Percentiles rank a stretch among this genome's conserved stretches.
Evolutionary conservation across 2,329 filamentous ascomycete genomes (phyloP).

Genomic region (Colletotrichum magnum): DNA sequence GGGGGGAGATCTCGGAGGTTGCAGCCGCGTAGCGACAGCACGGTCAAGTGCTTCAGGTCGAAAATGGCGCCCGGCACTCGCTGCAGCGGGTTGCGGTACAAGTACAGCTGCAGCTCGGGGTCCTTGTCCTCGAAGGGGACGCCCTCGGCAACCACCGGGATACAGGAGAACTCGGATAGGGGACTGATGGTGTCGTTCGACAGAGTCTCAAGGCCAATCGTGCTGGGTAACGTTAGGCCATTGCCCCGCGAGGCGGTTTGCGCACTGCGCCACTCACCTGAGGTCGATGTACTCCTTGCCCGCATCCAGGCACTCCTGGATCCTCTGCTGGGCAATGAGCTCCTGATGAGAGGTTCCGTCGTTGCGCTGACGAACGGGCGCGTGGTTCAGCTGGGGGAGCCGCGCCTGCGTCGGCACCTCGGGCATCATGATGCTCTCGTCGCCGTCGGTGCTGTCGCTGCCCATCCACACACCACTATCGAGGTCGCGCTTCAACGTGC

Average conservation of each 20-base stretch:
- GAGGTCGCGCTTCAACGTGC: conserved; percentile 69
- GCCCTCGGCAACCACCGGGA: conserved; percentile 67
- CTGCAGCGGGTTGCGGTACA: conserved; percentile 71
- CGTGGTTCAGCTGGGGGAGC: conserved; percentile 55
- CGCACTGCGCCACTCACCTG: conserved; percentile 60
- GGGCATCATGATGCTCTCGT: conserved; percentile 53
- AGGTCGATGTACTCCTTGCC: conserved; percentile 74
- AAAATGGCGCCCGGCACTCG: conserved; percentile 73
- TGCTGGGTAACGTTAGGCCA: conserved; percentile 46
- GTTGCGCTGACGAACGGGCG: conserved; percentile 46
- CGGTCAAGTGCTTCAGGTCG: conserved; percentile 71
- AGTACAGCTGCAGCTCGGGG: conserved; percentile 72
- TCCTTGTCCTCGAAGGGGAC: conserved; percentile 73
- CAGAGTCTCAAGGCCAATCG: conserved; percentile 65
- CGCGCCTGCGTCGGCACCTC: conserved; percentile 51
- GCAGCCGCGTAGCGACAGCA: conserved; percentile 77
- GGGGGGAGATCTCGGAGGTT: conserved; percentile 72
- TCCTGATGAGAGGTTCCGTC: conserved; percentile 57
- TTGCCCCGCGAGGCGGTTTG: neutral
- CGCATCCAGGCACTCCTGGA: conserved; percentile 69
- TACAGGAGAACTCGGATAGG: conserved; percentile 67
- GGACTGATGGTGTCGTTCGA: conserved; percentile 71
- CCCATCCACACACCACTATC: conserved; percentile 81
- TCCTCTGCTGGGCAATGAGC: conserved; percentile 58
- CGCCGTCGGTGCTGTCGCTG: conserved; percentile 68